Base-by-base conservation (phyloP, 352 stramenopile genomes). In the Phytopythium montanum region DNA sequence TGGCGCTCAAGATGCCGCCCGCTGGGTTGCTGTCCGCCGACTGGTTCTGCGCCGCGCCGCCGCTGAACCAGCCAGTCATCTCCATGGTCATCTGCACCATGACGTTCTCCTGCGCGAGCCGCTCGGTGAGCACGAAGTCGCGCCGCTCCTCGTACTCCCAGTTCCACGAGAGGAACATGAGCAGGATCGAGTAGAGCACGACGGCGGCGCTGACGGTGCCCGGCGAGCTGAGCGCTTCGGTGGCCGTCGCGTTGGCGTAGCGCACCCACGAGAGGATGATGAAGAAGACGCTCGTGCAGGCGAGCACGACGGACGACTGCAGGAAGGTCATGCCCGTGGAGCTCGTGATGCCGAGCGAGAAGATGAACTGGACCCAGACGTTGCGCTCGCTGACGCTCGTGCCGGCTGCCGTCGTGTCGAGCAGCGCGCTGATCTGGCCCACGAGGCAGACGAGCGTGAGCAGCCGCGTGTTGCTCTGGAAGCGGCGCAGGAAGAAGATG, bases 31-130 rank as follows among this genome's bases (percentile, higher is more conserved):
- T 78, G 26, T 85, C 76, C 19, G 68, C 70, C 0, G 68, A 70
- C 45, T 88, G 76, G 50, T 83, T 77, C 54, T 76, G 72, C 13
- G 64, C 70, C n/a, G 73, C 85, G 2, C 85, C 81, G 26, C 83
- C 85, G 51, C 81, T 91, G 66, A 94, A 94, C 83, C 85, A 94
- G 21, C 83, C 83, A 0, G 83, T 93, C 85, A 94, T 92, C 60
- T 92, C 83, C 80, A 94, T 92, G 2, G 83, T 93, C 83, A 92
- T 95, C 54, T 95, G 85, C 53, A 93, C 81, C 76, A 92, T 83
- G 8, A 92, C 83, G 28, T 94, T 93, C 58, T 94, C 83, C 41
- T 94, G 81, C 1, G 85, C 81, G n/a, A 92, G 72, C 28, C 81
- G 76, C 55, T 95, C 80, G 0, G 85, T 91, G 41, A 94, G 56